phyloP scores from a whole-genome alignment of 805 yeast genomes.

The Candida patagonica region DNA sequence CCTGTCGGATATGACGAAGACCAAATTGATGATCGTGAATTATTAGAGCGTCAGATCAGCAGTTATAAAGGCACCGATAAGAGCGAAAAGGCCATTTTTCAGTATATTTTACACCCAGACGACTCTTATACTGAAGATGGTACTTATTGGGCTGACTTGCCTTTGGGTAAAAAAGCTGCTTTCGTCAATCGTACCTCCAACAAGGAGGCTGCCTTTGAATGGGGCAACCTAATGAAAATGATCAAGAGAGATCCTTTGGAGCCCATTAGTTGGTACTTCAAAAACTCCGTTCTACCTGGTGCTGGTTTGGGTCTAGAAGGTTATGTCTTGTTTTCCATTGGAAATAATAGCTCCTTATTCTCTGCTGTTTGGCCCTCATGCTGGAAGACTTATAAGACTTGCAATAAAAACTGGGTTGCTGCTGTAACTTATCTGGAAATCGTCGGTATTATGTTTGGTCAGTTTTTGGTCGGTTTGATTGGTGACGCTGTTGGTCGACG shows the following conservation, averaged over 20 bases:
- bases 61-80: constrained; percentile 16
- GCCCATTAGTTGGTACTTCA: constrained; percentile 28
- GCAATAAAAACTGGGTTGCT: constrained; percentile 28
- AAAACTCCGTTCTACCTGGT: constrained; percentile 30
- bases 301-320: constrained; percentile 32
- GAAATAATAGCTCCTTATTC: constrained; percentile 27
- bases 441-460: constrained; percentile 51
- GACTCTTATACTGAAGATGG: constrained; percentile 28
- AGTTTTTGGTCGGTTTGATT: constrained; percentile 45
- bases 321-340: constrained; percentile 30
- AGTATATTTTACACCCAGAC: constrained; percentile 25
- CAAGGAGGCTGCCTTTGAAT: constrained; percentile 24
- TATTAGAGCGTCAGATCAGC: constrained; percentile 20
- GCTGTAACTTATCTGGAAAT: constrained; percentile 30
- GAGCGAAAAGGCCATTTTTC: constrained; percentile 28
- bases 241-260: constrained; percentile 27
- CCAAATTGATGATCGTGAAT: constrained; percentile 29
- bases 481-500: constrained; percentile 54
- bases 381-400: constrained; percentile 24
- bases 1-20: constrained; percentile 30
- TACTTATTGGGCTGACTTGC: constrained; percentile 32
- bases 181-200: constrained; percentile 24
- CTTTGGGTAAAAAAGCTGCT: constrained; percentile 18
- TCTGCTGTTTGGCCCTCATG: constrained; percentile 30
- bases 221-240: constrained; percentile 18